Conservation (phyloP, 495 filamentous ascomycete genomes). For the Neurospora cerealis region DNA sequence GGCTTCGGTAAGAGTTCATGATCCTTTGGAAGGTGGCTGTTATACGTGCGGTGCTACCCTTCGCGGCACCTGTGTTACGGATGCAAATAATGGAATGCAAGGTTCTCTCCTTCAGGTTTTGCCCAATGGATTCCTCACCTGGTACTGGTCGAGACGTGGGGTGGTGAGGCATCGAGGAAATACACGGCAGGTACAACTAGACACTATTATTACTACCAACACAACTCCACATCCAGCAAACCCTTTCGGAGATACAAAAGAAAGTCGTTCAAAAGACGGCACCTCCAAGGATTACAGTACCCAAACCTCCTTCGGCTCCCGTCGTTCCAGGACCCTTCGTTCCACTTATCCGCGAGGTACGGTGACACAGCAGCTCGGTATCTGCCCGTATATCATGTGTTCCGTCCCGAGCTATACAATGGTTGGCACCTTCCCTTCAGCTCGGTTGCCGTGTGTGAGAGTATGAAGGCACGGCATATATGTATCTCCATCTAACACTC, state of each 20-base stretch:
- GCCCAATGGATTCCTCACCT: background rate
- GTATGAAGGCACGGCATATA: background rate
- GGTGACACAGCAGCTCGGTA: background rate
- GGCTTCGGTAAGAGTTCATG: background rate
- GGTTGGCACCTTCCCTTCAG: background rate
- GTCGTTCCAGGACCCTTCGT: background rate
- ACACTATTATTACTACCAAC: background rate
- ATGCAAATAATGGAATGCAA: background rate
- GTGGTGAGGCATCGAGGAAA: background rate
- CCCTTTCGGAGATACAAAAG: background rate
- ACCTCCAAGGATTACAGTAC: background rate
- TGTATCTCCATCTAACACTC: background rate
- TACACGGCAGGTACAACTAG: background rate
- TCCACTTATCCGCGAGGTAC: background rate
- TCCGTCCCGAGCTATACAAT: background rate
- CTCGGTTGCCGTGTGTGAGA: background rate
- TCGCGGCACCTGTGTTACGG: background rate
- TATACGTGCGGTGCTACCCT: background rate
- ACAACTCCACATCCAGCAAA: background rate
- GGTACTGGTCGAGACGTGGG: background rate
- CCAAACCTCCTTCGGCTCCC: background rate
- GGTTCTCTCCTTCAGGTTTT: background rate
- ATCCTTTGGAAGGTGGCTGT: background rate
- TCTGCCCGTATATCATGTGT: background rate
- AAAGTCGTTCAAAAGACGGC: too few relatives aligned